These are phyloP conservation scores for Rosa hybrid DNA, from an alignment of 331 rosid genomes.

Conservation along the genomic window DNA sequence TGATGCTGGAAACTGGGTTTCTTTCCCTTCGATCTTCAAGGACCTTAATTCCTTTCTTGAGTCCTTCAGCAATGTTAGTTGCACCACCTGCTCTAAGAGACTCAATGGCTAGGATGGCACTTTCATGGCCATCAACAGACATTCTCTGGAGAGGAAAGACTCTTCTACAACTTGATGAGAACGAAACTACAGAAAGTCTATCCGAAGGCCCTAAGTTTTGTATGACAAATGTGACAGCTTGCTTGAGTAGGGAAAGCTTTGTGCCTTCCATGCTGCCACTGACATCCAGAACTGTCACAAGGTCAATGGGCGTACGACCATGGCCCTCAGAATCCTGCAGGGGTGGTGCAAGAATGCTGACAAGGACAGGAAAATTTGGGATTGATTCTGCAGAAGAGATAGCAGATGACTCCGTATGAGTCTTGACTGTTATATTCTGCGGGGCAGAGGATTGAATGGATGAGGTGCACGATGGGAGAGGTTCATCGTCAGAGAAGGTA, in stretches of 20 bases:
- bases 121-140: slow-evolving; percentile 13
- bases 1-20: slow-evolving; percentile 12
- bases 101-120: not conserved
- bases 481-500: not conserved
- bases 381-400: not conserved
- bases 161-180: not conserved
- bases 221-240: slow-evolving; percentile 15
- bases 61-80: slow-evolving; percentile 13
- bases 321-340: not conserved
- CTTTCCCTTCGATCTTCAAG: slow-evolving; percentile 11
- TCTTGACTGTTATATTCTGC: not conserved
- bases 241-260: slow-evolving; percentile 7
- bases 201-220: slow-evolving; percentile 12
- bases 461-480: not conserved
- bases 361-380: not conserved
- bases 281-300: slow-evolving; percentile 13
- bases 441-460: not conserved
- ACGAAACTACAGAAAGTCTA: slow-evolving; percentile 9
- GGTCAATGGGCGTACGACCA: slow-evolving; percentile 3
- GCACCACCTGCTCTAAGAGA: slow-evolving; percentile 1
- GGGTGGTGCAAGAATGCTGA: not conserved
- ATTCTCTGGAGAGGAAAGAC: slow-evolving; percentile 11
- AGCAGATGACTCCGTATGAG: not conserved
- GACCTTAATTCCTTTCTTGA: slow-evolving; percentile 12
- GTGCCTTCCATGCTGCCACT: slow-evolving; percentile 14